phyloP scores from a whole-genome alignment of 108 stramenopile genomes.

The Cylindrotheca closterium region DNA sequence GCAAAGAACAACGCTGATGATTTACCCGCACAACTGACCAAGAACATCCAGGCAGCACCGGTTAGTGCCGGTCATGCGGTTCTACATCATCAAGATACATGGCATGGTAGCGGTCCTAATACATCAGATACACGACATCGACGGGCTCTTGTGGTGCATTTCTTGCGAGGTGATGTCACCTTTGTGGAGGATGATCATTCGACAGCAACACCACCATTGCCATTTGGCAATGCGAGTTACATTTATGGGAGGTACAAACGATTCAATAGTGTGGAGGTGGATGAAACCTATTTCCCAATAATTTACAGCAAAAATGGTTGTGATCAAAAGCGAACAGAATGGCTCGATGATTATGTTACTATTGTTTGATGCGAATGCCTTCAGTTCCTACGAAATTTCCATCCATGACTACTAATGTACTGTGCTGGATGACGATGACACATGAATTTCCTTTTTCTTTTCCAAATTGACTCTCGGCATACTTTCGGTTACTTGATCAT shows the following conservation, averaged over 20 bases:
- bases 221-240: constrained; percentile 17
- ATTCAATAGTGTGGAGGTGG: constrained; percentile 16
- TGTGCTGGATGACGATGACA: too few species aligned
- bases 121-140: constrained; percentile 6
- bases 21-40: background rate
- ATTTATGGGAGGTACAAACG: constrained; percentile 58
- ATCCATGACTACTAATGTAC: too few species aligned
- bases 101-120: constrained; percentile 32
- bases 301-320: constrained; percentile 1
- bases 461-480: too few species aligned
- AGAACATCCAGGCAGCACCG: background rate
- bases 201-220: too few species aligned
- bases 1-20: constrained; percentile 1
- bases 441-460: too few species aligned
- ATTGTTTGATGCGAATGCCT: too few species aligned
- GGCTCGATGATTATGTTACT: constrained; percentile 12
- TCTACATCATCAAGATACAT: constrained; percentile 31
- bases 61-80: constrained; percentile 20
- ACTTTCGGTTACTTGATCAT: too few species aligned
- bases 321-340: background rate
- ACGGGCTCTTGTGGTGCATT: constrained; percentile 37
- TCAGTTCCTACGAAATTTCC: too few species aligned
- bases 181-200: background rate
- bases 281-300: constrained; percentile 47
- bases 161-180: constrained; percentile 20